Base-by-base conservation (phyloP, 2,329 filamentous ascomycete species). In the Cytospora mali region DNA sequence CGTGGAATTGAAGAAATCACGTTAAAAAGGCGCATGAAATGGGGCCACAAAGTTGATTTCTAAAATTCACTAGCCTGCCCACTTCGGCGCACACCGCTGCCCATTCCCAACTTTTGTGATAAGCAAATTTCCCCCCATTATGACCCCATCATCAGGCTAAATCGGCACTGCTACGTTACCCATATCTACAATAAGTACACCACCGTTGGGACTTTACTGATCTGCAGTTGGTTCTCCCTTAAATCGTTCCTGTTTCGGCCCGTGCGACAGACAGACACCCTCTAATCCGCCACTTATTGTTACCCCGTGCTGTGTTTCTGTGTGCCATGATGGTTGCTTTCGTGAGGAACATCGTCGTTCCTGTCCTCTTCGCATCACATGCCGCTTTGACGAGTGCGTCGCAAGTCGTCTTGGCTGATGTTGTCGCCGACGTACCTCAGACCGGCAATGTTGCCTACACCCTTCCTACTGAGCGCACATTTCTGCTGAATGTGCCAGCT, bases 391-490 rank as follows among this genome's bases (percentile, higher is more conserved):
- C 28, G n/a, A 21, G 25, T 16, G 54, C 55, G 21, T 48, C 62
- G 3, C 58, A 64, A 23, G n/a, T 51, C 25, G 29, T 53, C 21
- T 18, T 62, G 1, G 35, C 27, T 21, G 49, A 53, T 18, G 23
- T 23, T 28, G 55, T 51, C n/a, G n/a, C 48, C 31, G 7, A 39
- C 4, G 18, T 23, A 7, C 55, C 62, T 11, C 29, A 28, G 18
- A 68, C 56, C 16, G 67, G 69, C 27, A 70, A 69, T 29, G 46
- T 70, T n/a, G 56, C 62, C 39, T 68, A 68, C 52, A 42, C 54
- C n/a, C 66, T 70, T n/a, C 63, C 67, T 1, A 66, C 59, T 3
- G 64, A 69, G 35, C 68, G 69, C 31, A 69, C 64, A 9, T 70
- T 70, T 50, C 66, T 70, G 10, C 64, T 70, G 23, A 69, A 69